Evolutionary conservation across 495 filamentous ascomycete species (phyloP).

Genomic region (Trichocladium antarcticum): DNA sequence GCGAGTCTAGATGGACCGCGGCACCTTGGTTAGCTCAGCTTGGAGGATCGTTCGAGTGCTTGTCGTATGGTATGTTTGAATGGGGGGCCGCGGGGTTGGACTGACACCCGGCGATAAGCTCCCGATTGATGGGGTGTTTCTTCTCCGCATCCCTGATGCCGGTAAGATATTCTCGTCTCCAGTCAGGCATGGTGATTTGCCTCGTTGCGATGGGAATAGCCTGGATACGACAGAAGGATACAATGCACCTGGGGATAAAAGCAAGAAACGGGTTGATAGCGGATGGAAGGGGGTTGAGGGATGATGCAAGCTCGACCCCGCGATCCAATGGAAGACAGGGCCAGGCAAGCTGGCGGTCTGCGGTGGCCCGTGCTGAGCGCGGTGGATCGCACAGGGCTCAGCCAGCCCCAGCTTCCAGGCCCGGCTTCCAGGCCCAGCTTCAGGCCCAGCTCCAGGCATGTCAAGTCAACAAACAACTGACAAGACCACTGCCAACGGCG

Average conservation of each 20-base stretch:
- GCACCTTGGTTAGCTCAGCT: conserved; percentile 16
- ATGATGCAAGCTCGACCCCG: conserved; percentile 4
- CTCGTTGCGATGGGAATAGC: not conserved
- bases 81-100: conserved; percentile 5
- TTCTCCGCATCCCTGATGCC: conserved; percentile 34
- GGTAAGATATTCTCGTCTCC: conserved; percentile 37
- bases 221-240: not conserved
- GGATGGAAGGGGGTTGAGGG: not conserved
- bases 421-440: not conserved
- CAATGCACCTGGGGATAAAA: not conserved
- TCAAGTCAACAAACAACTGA: not conserved
- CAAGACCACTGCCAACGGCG: not conserved
- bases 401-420: not conserved
- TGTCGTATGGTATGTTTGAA: not conserved
- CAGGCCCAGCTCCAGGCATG: not conserved
- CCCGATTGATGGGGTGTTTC: conserved; percentile 34
- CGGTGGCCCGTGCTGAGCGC: not conserved
- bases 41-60: not conserved
- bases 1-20: conserved; percentile 43
- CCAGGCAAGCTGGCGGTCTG: not conserved
- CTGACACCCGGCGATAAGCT: conserved; percentile 38
- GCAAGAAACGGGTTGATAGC: too few species aligned
- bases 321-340: not conserved
- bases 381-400: not conserved
- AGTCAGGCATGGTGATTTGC: conserved; percentile 31